These are phyloP conservation scores for Scedosporium dehoogii DNA, from an alignment of 2,329 filamentous ascomycete species.

Conservation along the genomic window DNA sequence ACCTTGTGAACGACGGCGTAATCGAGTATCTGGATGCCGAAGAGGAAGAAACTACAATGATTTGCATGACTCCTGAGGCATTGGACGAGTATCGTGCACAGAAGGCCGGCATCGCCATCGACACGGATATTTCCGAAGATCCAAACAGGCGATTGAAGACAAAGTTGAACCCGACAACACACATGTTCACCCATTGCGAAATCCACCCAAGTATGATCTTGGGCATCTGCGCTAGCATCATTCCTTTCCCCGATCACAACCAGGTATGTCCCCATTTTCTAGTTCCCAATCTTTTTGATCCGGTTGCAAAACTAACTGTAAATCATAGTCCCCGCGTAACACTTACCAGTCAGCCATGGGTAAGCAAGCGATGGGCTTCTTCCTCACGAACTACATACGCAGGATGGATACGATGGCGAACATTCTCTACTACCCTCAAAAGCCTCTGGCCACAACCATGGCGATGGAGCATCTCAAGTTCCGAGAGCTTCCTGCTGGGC, in stretches of 20 bases:
- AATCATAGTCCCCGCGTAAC: constrained; percentile 79
- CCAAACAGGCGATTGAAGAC: constrained; percentile 83
- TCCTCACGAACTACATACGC: constrained; percentile 90
- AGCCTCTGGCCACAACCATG: constrained; percentile 85
- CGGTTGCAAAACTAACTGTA: constrained; percentile 20
- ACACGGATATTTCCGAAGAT: constrained; percentile 54
- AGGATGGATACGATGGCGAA: constrained; percentile 99
- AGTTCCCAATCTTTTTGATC: neutral
- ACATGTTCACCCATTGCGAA: constrained; percentile 96
- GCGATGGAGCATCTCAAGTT: constrained; percentile 99
- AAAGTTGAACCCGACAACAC: constrained; percentile 73
- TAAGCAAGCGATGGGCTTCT: constrained; percentile 99
- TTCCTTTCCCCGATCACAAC: constrained; percentile 99
- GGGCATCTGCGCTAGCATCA: constrained; percentile 97
- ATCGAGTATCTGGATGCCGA: constrained; percentile 97
- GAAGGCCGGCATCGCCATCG: constrained; percentile 53
- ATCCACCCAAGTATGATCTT: constrained; percentile 99
- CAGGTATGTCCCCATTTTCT: constrained; percentile 43
- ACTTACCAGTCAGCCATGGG: constrained; percentile 99
- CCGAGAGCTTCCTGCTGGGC: constrained; percentile 89
- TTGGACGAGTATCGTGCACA: constrained; percentile 66
- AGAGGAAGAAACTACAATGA: constrained; percentile 98
- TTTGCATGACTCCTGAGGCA: constrained; percentile 96
- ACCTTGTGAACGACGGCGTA: constrained; percentile 71
- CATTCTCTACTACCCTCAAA: constrained; percentile 97